Evolutionary conservation across 2,329 filamentous ascomycete species (phyloP).

Genomic region (Zalaria sp.): DNA sequence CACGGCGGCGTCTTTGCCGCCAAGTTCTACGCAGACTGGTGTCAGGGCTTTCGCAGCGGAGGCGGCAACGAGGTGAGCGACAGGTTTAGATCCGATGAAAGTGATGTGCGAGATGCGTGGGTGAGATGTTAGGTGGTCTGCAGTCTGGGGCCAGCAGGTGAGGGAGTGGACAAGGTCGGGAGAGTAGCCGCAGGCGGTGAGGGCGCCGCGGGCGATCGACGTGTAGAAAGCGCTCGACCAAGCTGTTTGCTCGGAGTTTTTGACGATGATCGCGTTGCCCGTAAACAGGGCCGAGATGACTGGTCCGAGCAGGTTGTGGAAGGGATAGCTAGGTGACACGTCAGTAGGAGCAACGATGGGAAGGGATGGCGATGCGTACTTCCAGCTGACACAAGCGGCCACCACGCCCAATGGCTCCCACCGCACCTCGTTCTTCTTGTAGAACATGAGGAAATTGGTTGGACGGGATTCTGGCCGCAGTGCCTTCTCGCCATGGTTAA

Average conservation of each 20-base stretch:
- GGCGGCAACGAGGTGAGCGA: slow-evolving; percentile 77
- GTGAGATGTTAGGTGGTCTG: slow-evolving; percentile 72
- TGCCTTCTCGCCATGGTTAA: slow-evolving; percentile 75
- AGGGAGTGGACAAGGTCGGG: slow-evolving; percentile 71
- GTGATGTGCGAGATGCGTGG: slow-evolving; percentile 76
- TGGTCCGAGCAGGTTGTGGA: slow-evolving; percentile 88
- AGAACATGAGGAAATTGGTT: slow-evolving; percentile 85
- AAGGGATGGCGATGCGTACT: slow-evolving; percentile 40
- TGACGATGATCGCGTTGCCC: slow-evolving; percentile 84
- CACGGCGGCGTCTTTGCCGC: slow-evolving; percentile 87
- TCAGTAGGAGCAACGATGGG: not conserved
- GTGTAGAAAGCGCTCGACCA: slow-evolving; percentile 83
- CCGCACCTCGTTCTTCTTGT: slow-evolving; percentile 79
- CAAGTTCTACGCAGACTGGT: slow-evolving; percentile 79
- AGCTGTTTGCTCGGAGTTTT: slow-evolving; percentile 87
- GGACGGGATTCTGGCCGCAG: slow-evolving; percentile 58
- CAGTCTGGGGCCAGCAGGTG: slow-evolving; percentile 76
- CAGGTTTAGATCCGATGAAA: slow-evolving; percentile 81
- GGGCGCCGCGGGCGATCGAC: slow-evolving; percentile 61
- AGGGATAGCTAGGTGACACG: slow-evolving; percentile 25
- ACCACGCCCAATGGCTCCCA: slow-evolving; percentile 93
- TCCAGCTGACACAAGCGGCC: slow-evolving; percentile 89
- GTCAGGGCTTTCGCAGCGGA: slow-evolving; percentile 78
- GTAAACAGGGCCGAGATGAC: slow-evolving; percentile 83
- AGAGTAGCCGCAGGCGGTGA: slow-evolving; percentile 70